These are phyloP conservation scores for Lavandula angustifolia DNA, from an alignment of 257 asterid species.

Conservation along the genomic window DNA sequence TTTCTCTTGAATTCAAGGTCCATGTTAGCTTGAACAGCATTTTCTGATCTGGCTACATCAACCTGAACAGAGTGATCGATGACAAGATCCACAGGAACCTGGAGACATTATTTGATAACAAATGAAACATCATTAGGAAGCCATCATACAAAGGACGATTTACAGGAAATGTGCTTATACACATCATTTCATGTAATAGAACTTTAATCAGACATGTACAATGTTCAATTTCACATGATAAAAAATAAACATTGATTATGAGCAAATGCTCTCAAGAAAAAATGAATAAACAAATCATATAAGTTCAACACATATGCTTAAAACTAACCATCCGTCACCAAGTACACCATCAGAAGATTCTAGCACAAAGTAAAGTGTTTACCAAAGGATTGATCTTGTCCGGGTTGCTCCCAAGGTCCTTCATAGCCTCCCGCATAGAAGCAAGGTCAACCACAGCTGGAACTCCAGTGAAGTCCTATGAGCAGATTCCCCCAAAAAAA, in stretches of 20 bases:
- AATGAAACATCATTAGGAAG: background rate
- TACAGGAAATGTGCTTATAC: slow-evolving; percentile 1
- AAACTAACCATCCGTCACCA: background rate
- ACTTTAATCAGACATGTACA: background rate
- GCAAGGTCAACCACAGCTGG: slow-evolving; percentile 97
- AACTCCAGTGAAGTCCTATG: slow-evolving; percentile 95
- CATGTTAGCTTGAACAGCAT: slow-evolving; percentile 91
- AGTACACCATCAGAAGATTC: slow-evolving; percentile 11
- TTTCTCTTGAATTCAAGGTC: slow-evolving; percentile 85
- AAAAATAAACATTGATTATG: background rate
- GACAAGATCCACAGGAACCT: slow-evolving; percentile 98
- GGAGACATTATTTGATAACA: slow-evolving; percentile 29
- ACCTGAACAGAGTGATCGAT: slow-evolving; percentile 95
- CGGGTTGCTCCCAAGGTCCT: slow-evolving; percentile 71
- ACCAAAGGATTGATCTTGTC: slow-evolving; percentile 92
- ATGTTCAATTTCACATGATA: background rate
- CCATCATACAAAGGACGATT: background rate
- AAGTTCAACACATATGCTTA: background rate
- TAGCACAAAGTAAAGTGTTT: slow-evolving; percentile 22
- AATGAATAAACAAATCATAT: background rate
- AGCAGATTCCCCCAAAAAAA: background rate
- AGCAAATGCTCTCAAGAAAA: background rate
- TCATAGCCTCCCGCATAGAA: slow-evolving; percentile 92
- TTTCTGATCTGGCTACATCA: slow-evolving; percentile 86
- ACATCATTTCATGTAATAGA: background rate